Evolutionary conservation across 116 monocot genomes (phyloP), one percentile per base, ranked within the genome.

Genomic region (Zostera marina): DNA sequence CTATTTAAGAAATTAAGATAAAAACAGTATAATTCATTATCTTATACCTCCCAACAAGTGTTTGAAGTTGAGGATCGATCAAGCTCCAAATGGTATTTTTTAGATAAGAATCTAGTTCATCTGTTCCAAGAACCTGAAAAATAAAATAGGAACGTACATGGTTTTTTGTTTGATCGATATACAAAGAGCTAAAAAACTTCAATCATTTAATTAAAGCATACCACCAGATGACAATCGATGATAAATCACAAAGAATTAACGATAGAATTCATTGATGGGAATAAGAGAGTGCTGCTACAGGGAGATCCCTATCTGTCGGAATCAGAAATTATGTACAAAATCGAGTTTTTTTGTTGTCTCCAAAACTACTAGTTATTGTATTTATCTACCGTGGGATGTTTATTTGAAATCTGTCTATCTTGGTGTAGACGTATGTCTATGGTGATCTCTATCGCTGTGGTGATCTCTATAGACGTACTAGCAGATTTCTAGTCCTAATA

Each of bases 381-480:
- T 17, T 48, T 16, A 48, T 48, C 17, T 19, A 26, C 26, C 26
- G 26, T 26, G 26, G 26, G 4, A 26, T 26, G 26, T 40, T 11
- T 38, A 56, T 56, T 40, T 39, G 12, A 0, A 38, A 16, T 21
- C 21, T 21, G 11, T 38, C 9, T 47, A 41, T 40, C 0, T 51
- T 67, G 22, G 8, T 89, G 77, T 74, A 96, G 96, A 96, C 96
- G 32, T 96, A 72, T 78, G 82, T 96, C 57, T 96, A 89, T 80
- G 96, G 89, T 48, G 96, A 96, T 78, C 82, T 96, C 64, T 96
- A 85, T 74, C 84, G 96, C 13, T 96, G 82, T 52, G 96, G 76
- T 71, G 85, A 85, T n/a, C n/a, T n/a, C n/a, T n/a, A 67, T 96
- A 89, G 96, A 96, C n/a, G n/a, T n/a, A n/a, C n/a, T n/a, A 96